Evolutionary conservation across 441 rosid genomes (phyloP), one percentile per base, ranked within the genome.

Genomic region (Erysimum cheiri): DNA sequence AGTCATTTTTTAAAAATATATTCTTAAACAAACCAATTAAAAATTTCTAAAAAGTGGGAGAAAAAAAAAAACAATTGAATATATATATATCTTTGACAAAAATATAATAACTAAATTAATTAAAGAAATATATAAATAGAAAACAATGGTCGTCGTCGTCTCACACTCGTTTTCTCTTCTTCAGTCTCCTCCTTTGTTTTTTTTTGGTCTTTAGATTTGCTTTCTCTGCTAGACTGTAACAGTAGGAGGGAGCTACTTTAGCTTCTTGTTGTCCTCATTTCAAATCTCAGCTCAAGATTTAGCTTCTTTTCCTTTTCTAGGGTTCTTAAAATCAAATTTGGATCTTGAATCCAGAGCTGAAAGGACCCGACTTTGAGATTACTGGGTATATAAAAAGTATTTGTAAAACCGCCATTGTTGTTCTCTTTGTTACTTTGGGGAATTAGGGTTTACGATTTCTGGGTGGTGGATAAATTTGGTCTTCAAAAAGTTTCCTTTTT

Each of bases 371-470:
- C 63, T 74, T 70, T 62, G 73, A 60, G n/a, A n/a, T n/a, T 70
- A 49, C 26, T 84, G 54, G 69, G 60, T 80, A 68, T 13, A 6
- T 15, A 1, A 15, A 61, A 63, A 75, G 37, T 57, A 73, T 65
- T 54, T 39, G 72, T 6, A 64, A 78, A 82, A 48, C 81, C 69
- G 33, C 53, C 75, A 75, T 67, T 81, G 63, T 81, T 32, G 61
- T 65, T 53, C 22, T 52, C 15, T 57, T 24, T 36, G 9, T 36
- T 54, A 37, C 14, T 22, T 15, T 74, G 49, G 67, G n/a, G 15
- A 31, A 57, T 64, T 76, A 71, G 76, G 74, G 59, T 71, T 65
- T 43, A 36, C 64, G 54, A 69, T 58, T 70, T 44, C 64, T 69
- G 48, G 60, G 76, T 37, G 10, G 43, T 59, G 67, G 57, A 2